Evolutionary conservation across 1,284 basidiomycete species (phyloP).

Genomic region (Ceratobasidium sp.): DNA sequence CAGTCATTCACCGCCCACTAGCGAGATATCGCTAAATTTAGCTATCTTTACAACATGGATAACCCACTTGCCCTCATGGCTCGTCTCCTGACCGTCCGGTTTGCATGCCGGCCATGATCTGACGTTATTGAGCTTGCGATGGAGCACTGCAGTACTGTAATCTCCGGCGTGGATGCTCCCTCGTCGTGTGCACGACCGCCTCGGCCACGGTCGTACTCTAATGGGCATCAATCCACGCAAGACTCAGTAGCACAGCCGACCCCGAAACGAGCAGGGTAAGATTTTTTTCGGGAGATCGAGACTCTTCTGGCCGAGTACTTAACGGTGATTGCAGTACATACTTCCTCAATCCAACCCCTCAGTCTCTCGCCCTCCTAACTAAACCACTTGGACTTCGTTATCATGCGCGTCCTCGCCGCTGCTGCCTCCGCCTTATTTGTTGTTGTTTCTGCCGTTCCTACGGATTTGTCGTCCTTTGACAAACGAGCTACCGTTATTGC

Average conservation of each 20-base stretch:
- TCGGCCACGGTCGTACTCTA: not conserved
- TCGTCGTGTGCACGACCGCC: not conserved
- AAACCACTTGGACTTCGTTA: not conserved
- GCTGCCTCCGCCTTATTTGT: not conserved
- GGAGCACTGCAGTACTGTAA: no score
- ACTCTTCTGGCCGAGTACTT: not conserved
- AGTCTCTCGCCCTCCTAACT: not conserved
- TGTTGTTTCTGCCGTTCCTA: constrained; percentile 9
- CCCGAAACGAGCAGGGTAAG: not conserved
- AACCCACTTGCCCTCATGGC: no score
- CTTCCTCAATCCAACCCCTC: not conserved
- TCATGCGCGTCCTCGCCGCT: not conserved
- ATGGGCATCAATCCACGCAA: not conserved
- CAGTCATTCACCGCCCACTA: no score
- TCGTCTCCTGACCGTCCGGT: no score
- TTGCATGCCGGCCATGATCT: not conserved
- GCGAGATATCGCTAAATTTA: no score
- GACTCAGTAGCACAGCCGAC: not conserved
- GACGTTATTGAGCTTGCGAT: not conserved
- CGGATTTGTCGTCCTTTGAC: constrained; percentile 1
- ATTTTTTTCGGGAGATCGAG: not conserved
- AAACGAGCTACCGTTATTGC: constrained; percentile 32
- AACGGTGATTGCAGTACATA: not conserved
- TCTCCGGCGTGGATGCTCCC: no score
- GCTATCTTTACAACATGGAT: no score